Base-by-base conservation (phyloP, 1,284 basidiomycete species). In the Irpex sp. region DNA sequence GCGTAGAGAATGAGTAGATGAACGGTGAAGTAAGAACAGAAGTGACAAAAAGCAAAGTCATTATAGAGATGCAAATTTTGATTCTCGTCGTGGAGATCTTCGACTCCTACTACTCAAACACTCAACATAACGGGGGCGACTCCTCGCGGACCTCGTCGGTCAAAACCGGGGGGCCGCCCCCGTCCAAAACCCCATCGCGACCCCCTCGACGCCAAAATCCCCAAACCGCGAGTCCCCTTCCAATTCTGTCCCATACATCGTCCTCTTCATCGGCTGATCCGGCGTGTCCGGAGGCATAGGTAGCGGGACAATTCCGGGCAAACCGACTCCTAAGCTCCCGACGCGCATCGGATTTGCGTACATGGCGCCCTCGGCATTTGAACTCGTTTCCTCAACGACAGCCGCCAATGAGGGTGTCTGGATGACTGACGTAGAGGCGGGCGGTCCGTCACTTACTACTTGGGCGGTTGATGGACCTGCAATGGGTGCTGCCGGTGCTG, bases 211-310 rank as follows among this genome's bases (percentile, higher is more conserved):
- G 54, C 91, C 91, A 73, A 92, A 92, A 75, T 92, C 90, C 4
- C 91, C 91, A 71, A 92, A 92, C 56, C 90, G 83, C 9, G 86
- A 88, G 71, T 92, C 89, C 49, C 78, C 77, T 34, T 90, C 89
- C 51, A 91, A 72, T 73, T 92, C 90, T 0, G 90, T 92, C 4
- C 90, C 90, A 73, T 91, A 92, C 86, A 92, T 90, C 15, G 91
- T 92, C 65, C 85, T 82, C 71, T 82, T 84, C 64, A 81, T 74
- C 13, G 78, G 77, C 54, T 62, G 69, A 36, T 67, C 74, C 0
- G 76, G 75, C 17, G 75, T 74, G 9, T 78, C 76, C 11, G 74
- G 73, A 57, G 70, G 68, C 37, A 72, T 65, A 1, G 71, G 69
- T 38, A 71, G 26, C 34, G 66, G 57, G n/a, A 66, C 66, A 65